Conservation (phyloP, 306 rosid species). For the Castanopsis chinensis region DNA sequence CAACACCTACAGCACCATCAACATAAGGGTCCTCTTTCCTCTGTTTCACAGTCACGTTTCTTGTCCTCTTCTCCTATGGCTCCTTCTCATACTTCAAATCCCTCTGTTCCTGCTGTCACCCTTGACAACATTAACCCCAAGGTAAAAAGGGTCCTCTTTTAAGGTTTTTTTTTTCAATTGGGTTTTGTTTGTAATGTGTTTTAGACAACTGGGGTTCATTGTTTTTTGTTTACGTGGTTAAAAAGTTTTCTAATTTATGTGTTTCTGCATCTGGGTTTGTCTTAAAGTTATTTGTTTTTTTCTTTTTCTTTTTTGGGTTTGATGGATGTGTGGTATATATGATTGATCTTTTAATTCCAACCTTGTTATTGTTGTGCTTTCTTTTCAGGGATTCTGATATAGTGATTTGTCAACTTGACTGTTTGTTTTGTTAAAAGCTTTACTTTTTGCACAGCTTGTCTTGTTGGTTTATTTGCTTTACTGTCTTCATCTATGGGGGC, state of each 20-base stretch:
- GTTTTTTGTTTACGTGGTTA: constrained; percentile 6
- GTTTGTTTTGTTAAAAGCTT: not conserved
- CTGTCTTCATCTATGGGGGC: not conserved
- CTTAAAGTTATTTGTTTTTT: not conserved
- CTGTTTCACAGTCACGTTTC: constrained; percentile 38
- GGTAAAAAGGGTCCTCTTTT: constrained; percentile 50
- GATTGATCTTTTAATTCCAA: not conserved
- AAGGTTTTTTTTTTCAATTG: not conserved
- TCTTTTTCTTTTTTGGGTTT: not conserved
- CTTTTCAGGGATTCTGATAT: not conserved
- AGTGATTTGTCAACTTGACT: not conserved
- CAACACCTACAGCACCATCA: not conserved
- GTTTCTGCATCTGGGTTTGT: constrained; percentile 24
- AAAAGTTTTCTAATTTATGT: not conserved
- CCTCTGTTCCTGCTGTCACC: constrained; percentile 41
- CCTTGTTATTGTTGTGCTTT: not conserved
- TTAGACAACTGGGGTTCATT: constrained; percentile 6
- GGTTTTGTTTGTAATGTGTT: not conserved
- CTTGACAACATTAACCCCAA: constrained; percentile 69
- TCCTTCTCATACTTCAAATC: constrained; percentile 38
- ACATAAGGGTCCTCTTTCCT: constrained; percentile 9
- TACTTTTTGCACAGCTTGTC: not conserved
- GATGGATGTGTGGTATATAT: not conserved
- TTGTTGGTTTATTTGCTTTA: not conserved
- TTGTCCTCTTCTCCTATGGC: constrained; percentile 30